Evolutionary conservation across 2,329 filamentous ascomycete genomes (phyloP).

Genomic region (Nemania bipapillata): DNA sequence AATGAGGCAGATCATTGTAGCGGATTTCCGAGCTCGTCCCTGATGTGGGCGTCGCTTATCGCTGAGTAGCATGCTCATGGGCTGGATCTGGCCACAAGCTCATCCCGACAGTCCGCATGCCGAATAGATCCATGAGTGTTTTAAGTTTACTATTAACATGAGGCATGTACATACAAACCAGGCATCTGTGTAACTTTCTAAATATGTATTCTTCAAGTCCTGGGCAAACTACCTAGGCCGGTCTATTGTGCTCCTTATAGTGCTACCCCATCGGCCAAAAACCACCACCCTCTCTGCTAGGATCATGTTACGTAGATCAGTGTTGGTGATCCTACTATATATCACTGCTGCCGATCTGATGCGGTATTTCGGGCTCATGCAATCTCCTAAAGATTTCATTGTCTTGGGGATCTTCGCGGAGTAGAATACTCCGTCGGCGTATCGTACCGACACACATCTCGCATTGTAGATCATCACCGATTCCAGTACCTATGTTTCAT

Average conservation of each 20-base stretch:
- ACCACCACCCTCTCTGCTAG: background rate
- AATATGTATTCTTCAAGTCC: background rate
- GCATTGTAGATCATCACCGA: background rate
- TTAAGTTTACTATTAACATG: background rate
- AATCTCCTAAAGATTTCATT: slow-evolving; percentile 1
- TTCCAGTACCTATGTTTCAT: slow-evolving; percentile 6
- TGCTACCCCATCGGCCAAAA: background rate
- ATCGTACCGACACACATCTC: slow-evolving; percentile 1
- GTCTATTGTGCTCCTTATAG: too few species aligned
- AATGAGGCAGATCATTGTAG: background rate
- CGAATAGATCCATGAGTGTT: slow-evolving; percentile 1
- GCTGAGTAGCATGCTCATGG: background rate
- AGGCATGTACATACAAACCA: background rate
- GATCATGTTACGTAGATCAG: background rate
- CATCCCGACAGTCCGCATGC: background rate
- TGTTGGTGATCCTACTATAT: background rate
- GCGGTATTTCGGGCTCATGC: background rate
- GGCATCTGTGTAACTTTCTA: background rate
- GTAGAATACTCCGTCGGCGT: slow-evolving; percentile 20
- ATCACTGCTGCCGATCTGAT: background rate
- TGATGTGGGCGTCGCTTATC: background rate
- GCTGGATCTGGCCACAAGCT: background rate
- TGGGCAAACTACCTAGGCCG: background rate
- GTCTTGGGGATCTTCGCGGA: slow-evolving; percentile 14
- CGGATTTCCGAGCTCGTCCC: background rate